These are phyloP conservation scores for Cynanchum wilfordii DNA, from an alignment of 257 asterid species.

Conservation along the genomic window DNA sequence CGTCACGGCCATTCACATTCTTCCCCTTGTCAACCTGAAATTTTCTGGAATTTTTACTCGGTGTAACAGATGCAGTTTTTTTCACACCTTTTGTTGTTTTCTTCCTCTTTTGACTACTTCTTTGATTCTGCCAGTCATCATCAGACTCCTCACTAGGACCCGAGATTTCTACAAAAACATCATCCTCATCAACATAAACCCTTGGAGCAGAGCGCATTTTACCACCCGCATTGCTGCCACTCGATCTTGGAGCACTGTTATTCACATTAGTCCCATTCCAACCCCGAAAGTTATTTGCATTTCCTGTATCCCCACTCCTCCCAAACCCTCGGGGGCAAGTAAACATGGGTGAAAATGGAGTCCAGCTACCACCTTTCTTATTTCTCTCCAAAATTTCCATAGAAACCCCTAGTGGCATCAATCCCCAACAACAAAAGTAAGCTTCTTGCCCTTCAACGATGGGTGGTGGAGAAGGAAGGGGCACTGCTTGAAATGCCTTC, in stretches of 20 bases:
- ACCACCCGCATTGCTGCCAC: constrained; percentile 23
- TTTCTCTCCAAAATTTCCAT: constrained; percentile 39
- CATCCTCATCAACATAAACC: constrained; percentile 59
- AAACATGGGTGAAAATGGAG: constrained; percentile 85
- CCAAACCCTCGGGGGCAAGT: constrained; percentile 37
- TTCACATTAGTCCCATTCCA: constrained; percentile 20
- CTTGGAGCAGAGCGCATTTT: constrained; percentile 44
- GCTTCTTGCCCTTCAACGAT: constrained; percentile 53
- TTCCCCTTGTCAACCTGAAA: constrained; percentile 48
- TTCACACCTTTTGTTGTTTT: constrained; percentile 21
- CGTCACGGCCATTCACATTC: constrained; percentile 24
- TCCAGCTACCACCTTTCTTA: constrained; percentile 42
- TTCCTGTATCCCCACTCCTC: constrained; percentile 16
- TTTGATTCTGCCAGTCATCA: constrained; percentile 51
- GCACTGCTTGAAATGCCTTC: constrained; percentile 77
- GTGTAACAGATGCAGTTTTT: constrained; percentile 14
- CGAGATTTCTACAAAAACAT: constrained; percentile 58
- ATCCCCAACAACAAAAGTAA: constrained; percentile 75
- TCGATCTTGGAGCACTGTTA: constrained; percentile 16
- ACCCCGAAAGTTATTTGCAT: constrained; percentile 17
- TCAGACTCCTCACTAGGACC: constrained; percentile 61
- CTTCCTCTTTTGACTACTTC: constrained; percentile 30
- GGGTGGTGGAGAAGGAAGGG: constrained; percentile 65
- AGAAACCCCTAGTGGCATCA: constrained; percentile 55
- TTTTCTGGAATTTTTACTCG: constrained; percentile 39